Evolutionary conservation across 2,329 filamentous ascomycete genomes (phyloP).

Genomic region (Colletotrichum sp.): DNA sequence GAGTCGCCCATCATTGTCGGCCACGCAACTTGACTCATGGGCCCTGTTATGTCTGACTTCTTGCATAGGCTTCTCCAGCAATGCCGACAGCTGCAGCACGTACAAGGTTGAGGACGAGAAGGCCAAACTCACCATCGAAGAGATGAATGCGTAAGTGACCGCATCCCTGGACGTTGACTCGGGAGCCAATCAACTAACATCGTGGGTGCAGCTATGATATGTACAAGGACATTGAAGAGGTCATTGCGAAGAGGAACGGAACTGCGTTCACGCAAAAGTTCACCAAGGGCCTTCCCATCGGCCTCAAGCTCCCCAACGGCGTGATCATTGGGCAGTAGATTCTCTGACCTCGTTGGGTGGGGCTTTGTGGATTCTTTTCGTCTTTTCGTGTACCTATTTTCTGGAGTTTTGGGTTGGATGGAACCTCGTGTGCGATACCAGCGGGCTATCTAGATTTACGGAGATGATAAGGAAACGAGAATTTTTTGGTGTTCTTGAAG

Average conservation of each 20-base stretch:
- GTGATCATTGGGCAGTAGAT: conserved; percentile 34
- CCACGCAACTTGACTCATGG: not conserved
- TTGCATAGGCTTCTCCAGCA: conserved; percentile 62
- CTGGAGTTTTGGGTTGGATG: not conserved
- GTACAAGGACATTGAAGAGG: conserved; percentile 60
- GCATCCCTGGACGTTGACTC: not conserved
- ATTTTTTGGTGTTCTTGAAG: not conserved
- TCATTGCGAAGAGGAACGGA: conserved; percentile 40
- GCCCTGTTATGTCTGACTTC: not conserved
- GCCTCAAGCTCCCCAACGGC: conserved; percentile 53
- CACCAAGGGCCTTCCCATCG: conserved; percentile 49
- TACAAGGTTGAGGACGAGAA: conserved; percentile 69
- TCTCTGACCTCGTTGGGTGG: not conserved
- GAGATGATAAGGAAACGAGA: not conserved
- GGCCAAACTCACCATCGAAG: conserved; percentile 69
- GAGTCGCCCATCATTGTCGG: conserved; percentile 7
- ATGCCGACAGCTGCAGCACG: conserved; percentile 54
- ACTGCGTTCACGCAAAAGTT: conserved; percentile 40
- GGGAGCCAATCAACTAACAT: not conserved
- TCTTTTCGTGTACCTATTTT: not conserved
- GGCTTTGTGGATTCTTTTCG: not conserved
- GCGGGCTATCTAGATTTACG: not conserved
- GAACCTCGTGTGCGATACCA: not conserved
- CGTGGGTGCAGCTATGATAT: conserved; percentile 56
- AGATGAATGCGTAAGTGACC: conserved; percentile 66